Evolutionary conservation across 1,284 basidiomycete genomes (phyloP).

Genomic region (Peniophora sp.): DNA sequence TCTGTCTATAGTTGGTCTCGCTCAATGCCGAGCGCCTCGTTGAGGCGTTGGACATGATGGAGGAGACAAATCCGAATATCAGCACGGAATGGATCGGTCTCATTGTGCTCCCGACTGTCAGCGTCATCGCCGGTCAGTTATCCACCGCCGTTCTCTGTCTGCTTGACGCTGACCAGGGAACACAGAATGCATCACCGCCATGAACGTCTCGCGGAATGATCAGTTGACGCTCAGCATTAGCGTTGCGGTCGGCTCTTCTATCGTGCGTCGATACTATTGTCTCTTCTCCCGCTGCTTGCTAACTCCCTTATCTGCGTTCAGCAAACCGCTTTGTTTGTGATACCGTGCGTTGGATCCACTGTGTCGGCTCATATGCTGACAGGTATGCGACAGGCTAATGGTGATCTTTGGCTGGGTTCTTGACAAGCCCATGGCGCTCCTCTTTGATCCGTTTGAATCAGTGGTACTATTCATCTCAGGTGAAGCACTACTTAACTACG

Average conservation of each 20-base stretch:
- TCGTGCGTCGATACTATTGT: constrained; percentile 42
- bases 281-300: too few species aligned
- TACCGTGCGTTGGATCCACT: constrained; percentile 50
- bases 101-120: constrained; percentile 81
- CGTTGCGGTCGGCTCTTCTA: constrained; percentile 85
- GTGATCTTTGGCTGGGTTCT: constrained; percentile 61
- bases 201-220: constrained; percentile 78
- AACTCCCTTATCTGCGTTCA: constrained; percentile 18
- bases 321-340: constrained; percentile 88
- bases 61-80: constrained; percentile 36
- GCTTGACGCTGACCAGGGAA: not conserved
- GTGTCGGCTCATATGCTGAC: constrained; percentile 1
- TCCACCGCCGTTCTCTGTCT: not conserved
- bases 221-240: constrained; percentile 67
- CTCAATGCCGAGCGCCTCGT: constrained; percentile 81
- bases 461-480: constrained; percentile 38
- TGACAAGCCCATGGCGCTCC: constrained; percentile 59
- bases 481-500: constrained; percentile 4
- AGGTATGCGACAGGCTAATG: constrained; percentile 34
- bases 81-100: constrained; percentile 77
- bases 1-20: constrained; percentile 40
- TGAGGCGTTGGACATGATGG: constrained; percentile 65
- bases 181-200: constrained; percentile 64
- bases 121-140: constrained; percentile 61
- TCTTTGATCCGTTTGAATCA: constrained; percentile 80